A percentile compares a stretch with the other conserved stretches of the same genome.
Evolutionary conservation across 2,329 filamentous ascomycete genomes (phyloP).

Genomic region (Rutstroemia sp.): DNA sequence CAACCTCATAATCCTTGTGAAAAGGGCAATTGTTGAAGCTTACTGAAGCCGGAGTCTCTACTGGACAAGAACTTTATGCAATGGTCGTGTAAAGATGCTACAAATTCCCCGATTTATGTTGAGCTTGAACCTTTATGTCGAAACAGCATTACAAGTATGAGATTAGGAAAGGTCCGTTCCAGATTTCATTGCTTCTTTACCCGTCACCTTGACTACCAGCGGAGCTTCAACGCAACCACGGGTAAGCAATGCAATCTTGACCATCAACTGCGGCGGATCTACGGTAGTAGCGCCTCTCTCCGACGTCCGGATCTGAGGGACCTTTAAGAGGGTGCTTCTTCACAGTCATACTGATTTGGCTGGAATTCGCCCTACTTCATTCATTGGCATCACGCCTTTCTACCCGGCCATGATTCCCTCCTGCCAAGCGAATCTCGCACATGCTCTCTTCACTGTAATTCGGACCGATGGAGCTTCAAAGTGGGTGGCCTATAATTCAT

Average conservation of each 20-base stretch:
- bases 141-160: background rate
- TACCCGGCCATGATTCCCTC: no score
- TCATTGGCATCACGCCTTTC: no score
- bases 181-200: background rate
- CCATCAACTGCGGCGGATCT: background rate
- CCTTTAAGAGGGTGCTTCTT: background rate
- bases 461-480: background rate
- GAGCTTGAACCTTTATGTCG: background rate
- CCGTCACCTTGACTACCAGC: no score
- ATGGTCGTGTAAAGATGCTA: background rate
- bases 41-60: background rate
- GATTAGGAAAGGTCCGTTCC: background rate
- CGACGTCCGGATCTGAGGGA: background rate
- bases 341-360: background rate
- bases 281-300: background rate
- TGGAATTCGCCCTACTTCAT: background rate
- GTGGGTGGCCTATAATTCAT: background rate
- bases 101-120: background rate
- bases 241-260: no score
- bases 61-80: background rate
- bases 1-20: slow-evolving; percentile 3
- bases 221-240: no score
- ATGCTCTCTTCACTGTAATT: background rate
- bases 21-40: background rate
- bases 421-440: background rate